Evolutionary conservation across 148 eudicot genomes (phyloP), one percentile per base, ranked within the genome.

Genomic region (Chenopodium album): DNA sequence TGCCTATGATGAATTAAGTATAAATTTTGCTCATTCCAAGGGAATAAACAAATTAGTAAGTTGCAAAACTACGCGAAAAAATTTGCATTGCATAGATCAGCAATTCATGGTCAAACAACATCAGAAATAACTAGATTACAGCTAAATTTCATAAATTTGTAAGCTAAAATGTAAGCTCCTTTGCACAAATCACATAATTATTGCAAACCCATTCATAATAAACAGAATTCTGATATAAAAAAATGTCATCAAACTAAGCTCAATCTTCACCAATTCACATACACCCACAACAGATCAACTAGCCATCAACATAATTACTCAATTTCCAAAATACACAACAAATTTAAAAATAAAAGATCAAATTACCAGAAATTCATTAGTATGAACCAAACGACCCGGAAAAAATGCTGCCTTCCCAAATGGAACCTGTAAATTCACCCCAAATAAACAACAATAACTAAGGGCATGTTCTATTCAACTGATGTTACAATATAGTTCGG

Each of bases 351-450:
- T 29, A 16, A 67, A 67, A 73, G 32, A 63, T 2, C 52, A 34
- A 77, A 73, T 88, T 89, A 95, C 97, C 98, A 87, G 72, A 75
- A 94, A 88, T 79, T 96, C 97, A 82, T 96, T 96, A 66, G 99
- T 92, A 77, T 92, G 98, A 83, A 94, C 87, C 88, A 96, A 79
- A 29, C 93, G 88, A 47, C 99, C 99, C 4, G 97, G 98, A 73
- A 96, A 94, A 74, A 96, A 96, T 9, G 99, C 99, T 20, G 92
- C 97, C 82, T 90, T 89, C n/a, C 99, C 99, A 82, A 92, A 96
- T 0, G 99, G 98, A 84, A 95, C 98, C 97, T 94, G 90, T 70
- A 82, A 76, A 79, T 2, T 13, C 37, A 44, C 76, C 29, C 44
- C 78, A 83, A 63, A 29, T 6, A 28, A 62, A 12, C 8, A 23